phyloP scores from a whole-genome alignment of 257 asterid species.

The Nicotiana noctiflora region DNA sequence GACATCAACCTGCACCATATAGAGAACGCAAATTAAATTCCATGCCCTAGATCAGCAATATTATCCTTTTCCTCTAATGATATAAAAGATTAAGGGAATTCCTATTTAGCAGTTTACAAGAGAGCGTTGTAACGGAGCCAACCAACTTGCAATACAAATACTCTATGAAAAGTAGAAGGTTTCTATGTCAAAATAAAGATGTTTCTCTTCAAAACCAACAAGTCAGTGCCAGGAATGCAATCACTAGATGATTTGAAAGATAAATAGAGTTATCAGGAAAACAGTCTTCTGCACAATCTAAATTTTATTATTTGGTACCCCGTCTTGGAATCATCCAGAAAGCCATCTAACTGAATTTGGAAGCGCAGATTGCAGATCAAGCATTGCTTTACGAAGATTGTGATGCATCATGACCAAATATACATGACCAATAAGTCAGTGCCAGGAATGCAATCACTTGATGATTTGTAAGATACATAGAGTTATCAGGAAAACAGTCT shows the following conservation, averaged over 20 bases:
- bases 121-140: neutral
- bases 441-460: conserved; percentile 2
- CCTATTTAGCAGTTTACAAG: neutral
- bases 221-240: conserved; percentile 1
- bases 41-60: conserved; percentile 3
- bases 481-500: neutral
- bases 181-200: neutral
- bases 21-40: neutral
- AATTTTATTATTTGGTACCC: neutral
- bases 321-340: neutral
- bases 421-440: neutral
- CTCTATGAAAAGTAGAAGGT: neutral
- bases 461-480: neutral
- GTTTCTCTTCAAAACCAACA: neutral
- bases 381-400: too few species aligned
- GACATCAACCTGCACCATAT: conserved; percentile 58
- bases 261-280: neutral
- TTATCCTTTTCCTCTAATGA: neutral
- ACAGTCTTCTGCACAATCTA: neutral
- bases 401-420: too few species aligned
- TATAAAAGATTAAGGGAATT: neutral
- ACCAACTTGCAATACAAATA: neutral
- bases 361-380: neutral
- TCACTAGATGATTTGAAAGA: neutral
- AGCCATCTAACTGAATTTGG: neutral